Base-by-base conservation (phyloP, 1,139 yeast genomes). In the Petasospora fabianii region DNA sequence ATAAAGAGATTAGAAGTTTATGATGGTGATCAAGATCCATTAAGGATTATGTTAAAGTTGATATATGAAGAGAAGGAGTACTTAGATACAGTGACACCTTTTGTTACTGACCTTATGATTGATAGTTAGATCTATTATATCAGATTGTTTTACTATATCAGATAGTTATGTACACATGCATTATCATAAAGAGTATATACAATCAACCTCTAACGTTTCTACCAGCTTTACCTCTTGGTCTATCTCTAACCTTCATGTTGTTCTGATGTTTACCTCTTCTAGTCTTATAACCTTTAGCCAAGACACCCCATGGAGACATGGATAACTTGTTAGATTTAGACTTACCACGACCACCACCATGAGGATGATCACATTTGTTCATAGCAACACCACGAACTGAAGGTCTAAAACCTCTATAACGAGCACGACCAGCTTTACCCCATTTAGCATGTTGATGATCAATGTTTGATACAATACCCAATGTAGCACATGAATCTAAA, bases 261-360 rank as follows among this genome's bases (percentile, higher is more conserved):
- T 90, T 90, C 49, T 74, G 81, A 60, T 85, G 76, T 67, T 84
- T 87, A 60, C 94, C 94, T 57, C 84, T 80, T 68, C 98, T 82
- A 24, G 98, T 92, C 77, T 88, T 90, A 69, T 80, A 90, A 65
- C 92, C 94, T 76, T 90, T 90, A 36, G 90, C 81, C 57, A 81
- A 65, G 51, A 82, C 82, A 59, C 99, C 98, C 97, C 97, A 92
- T 66, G 95, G 94, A 44, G 96, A 85, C 71, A 84, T 88, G 12
- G 97, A 85, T 39, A 84, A 75, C 70, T 87, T 90, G 66, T 90
- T 90, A 49, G 96, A 86, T 79, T 94, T 92, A 44, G 96, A 85
- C 65, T 92, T 94, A 77, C 99, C 99, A 75, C 98, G 84, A 69
- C 99, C 99, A 83, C 99, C 99, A 74, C 99, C 99, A 59, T 88